A percentile compares a stretch with the other conserved stretches of the same genome.
These are phyloP conservation scores for Canavalia ensiformis DNA, from an alignment of 306 rosid genomes.

Conservation along the genomic window DNA sequence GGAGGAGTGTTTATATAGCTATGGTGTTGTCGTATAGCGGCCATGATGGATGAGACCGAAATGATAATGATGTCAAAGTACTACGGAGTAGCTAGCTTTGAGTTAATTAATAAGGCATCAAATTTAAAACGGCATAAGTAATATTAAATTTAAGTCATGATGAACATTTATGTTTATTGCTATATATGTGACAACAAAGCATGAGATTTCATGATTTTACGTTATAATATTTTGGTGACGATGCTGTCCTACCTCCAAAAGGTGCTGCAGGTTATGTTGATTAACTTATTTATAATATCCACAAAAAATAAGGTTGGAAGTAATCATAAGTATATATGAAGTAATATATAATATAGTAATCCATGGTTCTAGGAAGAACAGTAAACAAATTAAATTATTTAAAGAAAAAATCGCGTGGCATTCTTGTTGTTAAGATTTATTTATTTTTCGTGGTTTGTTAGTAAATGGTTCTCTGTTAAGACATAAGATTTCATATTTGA, in stretches of 20 bases:
- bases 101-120: background rate
- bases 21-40: conserved; percentile 33
- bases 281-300: conserved; percentile 10
- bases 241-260: conserved; percentile 30
- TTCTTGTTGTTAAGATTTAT: background rate
- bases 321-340: background rate
- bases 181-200: background rate
- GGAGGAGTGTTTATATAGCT: conserved; percentile 21
- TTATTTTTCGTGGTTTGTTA: background rate
- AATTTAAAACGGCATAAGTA: background rate
- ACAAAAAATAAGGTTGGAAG: conserved; percentile 9
- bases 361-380: conserved; percentile 7
- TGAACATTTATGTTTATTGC: conserved; percentile 30
- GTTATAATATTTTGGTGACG: conserved; percentile 25
- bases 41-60: conserved; percentile 43
- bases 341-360: conserved; percentile 10
- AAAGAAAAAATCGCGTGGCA: background rate
- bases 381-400: background rate
- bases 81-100: conserved; percentile 36
- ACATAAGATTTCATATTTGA: background rate
- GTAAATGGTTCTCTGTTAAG: background rate
- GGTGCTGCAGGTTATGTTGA: conserved; percentile 4
- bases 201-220: conserved; percentile 11
- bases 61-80: conserved; percentile 53
- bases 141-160: conserved; percentile 38